Conservation (phyloP, 805 yeast species). For the Sungouiozyma intestinalis region DNA sequence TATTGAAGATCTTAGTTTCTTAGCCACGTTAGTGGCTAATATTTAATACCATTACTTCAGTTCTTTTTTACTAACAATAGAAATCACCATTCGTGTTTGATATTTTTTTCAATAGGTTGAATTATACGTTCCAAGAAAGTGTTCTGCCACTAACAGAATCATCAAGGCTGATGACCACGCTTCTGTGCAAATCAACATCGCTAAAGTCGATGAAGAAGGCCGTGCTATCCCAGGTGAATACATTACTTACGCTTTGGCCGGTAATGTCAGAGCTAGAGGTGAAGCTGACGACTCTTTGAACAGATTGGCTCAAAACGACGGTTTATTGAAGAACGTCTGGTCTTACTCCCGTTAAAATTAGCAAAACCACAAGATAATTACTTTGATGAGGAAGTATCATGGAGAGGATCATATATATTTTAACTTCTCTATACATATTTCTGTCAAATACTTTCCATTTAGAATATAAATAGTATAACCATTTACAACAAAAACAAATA, state of each 20-base stretch:
- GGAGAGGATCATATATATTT: neutral
- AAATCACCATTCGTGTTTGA: too few relatives aligned
- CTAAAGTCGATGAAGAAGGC: conserved; percentile 95
- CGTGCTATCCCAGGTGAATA: conserved; percentile 82
- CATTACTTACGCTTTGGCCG: conserved; percentile 94
- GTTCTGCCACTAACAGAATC: conserved; percentile 99
- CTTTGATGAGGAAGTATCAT: neutral
- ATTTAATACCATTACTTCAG: too few relatives aligned
- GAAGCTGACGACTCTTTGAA: conserved; percentile 98
- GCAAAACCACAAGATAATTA: neutral
- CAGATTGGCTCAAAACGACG: conserved; percentile 99
- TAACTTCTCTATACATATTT: neutral
- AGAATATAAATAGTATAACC: too few relatives aligned
- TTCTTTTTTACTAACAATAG: too few relatives aligned
- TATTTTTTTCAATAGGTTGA: conserved; percentile 67
- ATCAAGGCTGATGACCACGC: conserved; percentile 99
- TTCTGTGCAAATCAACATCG: conserved; percentile 97
- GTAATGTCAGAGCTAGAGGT: conserved; percentile 97
- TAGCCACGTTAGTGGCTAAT: too few relatives aligned
- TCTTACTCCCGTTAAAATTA: conserved; percentile 73
- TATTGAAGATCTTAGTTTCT: neutral
- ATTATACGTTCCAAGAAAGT: conserved; percentile 99
- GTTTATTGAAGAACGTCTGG: conserved; percentile 95
- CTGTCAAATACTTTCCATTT: too few relatives aligned
- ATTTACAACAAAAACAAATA: too few relatives aligned